These are phyloP conservation scores for Nothophoma quercina DNA, from an alignment of 2,329 filamentous ascomycete genomes.

Conservation along the genomic window DNA sequence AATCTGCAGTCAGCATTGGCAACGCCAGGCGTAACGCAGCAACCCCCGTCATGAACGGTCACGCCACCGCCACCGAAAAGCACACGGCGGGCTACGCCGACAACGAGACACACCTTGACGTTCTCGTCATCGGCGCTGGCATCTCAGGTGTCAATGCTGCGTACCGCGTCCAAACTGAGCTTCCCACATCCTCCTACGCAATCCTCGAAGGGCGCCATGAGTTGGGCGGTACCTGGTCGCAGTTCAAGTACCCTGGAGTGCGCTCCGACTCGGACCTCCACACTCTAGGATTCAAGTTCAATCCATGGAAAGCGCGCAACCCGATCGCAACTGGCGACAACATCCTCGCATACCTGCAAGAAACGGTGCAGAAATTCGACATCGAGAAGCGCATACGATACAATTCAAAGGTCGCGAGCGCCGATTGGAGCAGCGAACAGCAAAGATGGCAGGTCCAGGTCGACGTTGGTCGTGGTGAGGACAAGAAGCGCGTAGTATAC, in stretches of 20 bases:
- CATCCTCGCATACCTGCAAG: constrained; percentile 55
- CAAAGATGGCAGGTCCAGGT: constrained; percentile 56
- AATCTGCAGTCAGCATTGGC: constrained; percentile 16
- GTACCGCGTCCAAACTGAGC: constrained; percentile 70
- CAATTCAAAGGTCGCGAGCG: constrained; percentile 51
- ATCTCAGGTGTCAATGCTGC: constrained; percentile 78
- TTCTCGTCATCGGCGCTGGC: constrained; percentile 74
- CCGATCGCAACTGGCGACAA: constrained; percentile 56
- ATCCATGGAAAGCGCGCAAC: constrained; percentile 66
- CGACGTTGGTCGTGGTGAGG: constrained; percentile 29
- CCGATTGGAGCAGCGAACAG: constrained; percentile 56
- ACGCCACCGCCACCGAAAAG: constrained; percentile 15
- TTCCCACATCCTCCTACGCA: constrained; percentile 66
- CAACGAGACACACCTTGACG: constrained; percentile 44
- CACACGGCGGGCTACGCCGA: constrained; percentile 21
- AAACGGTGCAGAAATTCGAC: constrained; percentile 53
- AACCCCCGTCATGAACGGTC: constrained; percentile 30
- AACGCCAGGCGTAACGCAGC: neutral
- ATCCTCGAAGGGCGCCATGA: constrained; percentile 72
- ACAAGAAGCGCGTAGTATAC: constrained; percentile 47
- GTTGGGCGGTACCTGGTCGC: constrained; percentile 80
- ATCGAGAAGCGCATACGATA: constrained; percentile 57
- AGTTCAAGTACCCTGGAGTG: constrained; percentile 79
- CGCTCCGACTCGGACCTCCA: constrained; percentile 59
- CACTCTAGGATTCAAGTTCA: constrained; percentile 70